Evolutionary conservation across 345 rosid species (phyloP), one percentile per base, ranked within the genome.

Genomic region (Cardamine chenopodiifolia): DNA sequence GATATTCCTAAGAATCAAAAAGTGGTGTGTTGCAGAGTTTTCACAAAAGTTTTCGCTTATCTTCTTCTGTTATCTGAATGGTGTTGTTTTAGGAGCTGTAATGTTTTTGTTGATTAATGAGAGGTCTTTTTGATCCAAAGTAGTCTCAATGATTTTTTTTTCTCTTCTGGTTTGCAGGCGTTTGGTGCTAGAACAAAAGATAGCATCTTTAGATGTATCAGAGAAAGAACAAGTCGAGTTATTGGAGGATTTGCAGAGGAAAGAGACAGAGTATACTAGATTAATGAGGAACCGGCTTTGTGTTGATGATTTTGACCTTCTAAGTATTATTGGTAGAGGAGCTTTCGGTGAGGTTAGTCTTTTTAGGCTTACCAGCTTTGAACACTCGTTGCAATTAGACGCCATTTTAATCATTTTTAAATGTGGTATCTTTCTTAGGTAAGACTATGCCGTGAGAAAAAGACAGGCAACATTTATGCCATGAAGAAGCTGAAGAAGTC

Each of bases 401-500:
- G 8, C 31, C 42, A n/a, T 6, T 52, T 28, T 48, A 35, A 7
- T 7, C 1, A 12, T 65, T 48, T 48, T 44, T 63, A 19, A 44
- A 32, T 56, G 7, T 47, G 20, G 7, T 58, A 22, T 71, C 29
- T 82, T 68, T 75, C 20, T 42, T 86, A 93, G 98, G 98, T 93
- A 62, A 83, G 97, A 72, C 79, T 93, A 49, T 91, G 97, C 77
- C 83, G 85, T 70, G 98, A 89, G 82, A 91, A 88, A 80, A 87
- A 85, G 73, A 83, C 95, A 9, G 91, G 96, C 68, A 81, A 84
- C 65, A 89, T 89, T 40, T 93, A 85, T 81, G 98, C 98, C 65
- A 91, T 93, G 98, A 93, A 93, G 86, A 93, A 91, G 76, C 75
- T 93, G 83, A 91, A 86, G 87, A 93, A 93, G 82, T 91, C 97